Conservation (phyloP, 345 rosid genomes). For the Draba incana region DNA sequence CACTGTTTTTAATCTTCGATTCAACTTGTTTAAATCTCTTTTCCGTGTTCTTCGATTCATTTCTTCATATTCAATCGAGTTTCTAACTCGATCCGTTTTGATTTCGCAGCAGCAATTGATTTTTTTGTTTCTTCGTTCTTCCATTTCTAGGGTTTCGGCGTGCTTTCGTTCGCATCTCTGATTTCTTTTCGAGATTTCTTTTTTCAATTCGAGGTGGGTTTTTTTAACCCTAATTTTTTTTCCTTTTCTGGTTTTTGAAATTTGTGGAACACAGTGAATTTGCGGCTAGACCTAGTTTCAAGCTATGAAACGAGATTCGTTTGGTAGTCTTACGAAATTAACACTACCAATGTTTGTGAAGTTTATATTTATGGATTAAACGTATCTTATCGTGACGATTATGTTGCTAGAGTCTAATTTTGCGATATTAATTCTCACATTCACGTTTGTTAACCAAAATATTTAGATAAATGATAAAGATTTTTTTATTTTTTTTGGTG, state of each 20-base stretch:
- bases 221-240: neutral
- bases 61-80: neutral
- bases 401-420: neutral
- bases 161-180: neutral
- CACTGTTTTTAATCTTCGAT: slow-evolving; percentile 29
- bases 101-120: slow-evolving; percentile 7
- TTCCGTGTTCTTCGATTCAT: slow-evolving; percentile 21
- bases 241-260: slow-evolving; percentile 5
- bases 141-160: slow-evolving; percentile 39
- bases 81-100: slow-evolving; percentile 22
- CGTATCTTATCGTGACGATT: neutral
- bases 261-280: slow-evolving; percentile 2
- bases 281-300: slow-evolving; percentile 6
- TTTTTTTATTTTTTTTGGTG: neutral
- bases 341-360: neutral
- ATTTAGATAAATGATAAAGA: neutral
- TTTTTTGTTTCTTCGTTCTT: neutral
- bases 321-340: neutral
- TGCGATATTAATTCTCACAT: neutral
- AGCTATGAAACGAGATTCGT: slow-evolving; percentile 16
- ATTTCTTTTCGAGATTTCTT: neutral
- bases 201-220: slow-evolving; percentile 14
- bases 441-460: neutral
- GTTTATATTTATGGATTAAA: neutral
- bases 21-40: slow-evolving; percentile 18